phyloP scores from a whole-genome alignment of 2,329 filamentous ascomycete genomes.

The Sarocladiaceae sp. region DNA sequence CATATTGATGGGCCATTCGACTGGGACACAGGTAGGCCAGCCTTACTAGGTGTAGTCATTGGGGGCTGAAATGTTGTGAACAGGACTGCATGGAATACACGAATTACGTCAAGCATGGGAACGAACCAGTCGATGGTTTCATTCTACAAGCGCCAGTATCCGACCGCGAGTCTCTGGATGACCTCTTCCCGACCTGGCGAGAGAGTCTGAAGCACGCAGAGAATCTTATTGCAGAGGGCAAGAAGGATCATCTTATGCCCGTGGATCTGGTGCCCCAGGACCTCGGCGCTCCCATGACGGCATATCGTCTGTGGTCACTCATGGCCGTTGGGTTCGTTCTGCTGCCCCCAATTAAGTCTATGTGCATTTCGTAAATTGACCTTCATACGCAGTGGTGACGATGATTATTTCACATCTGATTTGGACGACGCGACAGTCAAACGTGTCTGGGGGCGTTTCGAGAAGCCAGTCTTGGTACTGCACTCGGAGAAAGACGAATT shows the following conservation, averaged over 20 bases:
- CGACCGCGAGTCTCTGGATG: slow-evolving; percentile 63
- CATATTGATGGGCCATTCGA: slow-evolving; percentile 55
- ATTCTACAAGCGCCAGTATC: slow-evolving; percentile 78
- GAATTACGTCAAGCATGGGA: slow-evolving; percentile 34
- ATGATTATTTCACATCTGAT: slow-evolving; percentile 87
- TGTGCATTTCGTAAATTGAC: not conserved
- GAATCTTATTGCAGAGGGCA: slow-evolving; percentile 51
- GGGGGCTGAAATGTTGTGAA: not conserved
- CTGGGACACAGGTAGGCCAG: slow-evolving; percentile 48
- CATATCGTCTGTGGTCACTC: slow-evolving; percentile 49
- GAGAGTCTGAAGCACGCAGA: slow-evolving; percentile 44
- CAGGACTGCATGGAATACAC: slow-evolving; percentile 56
- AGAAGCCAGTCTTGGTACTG: slow-evolving; percentile 58
- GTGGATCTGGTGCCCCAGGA: slow-evolving; percentile 34
- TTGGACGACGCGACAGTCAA: slow-evolving; percentile 52
- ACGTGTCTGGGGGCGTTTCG: slow-evolving; percentile 62
- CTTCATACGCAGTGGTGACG: slow-evolving; percentile 54
- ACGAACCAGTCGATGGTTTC: slow-evolving; percentile 63
- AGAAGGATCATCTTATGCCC: slow-evolving; percentile 51
- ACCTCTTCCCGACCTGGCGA: slow-evolving; percentile 41
- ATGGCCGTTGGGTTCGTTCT: slow-evolving; percentile 44
- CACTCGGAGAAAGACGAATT: slow-evolving; percentile 64
- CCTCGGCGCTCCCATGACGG: slow-evolving; percentile 44
- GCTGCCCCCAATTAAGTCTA: no score
- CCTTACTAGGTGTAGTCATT: not conserved